Base-by-base conservation (phyloP, 1,284 basidiomycete genomes). In the Gomphus bonarii region DNA sequence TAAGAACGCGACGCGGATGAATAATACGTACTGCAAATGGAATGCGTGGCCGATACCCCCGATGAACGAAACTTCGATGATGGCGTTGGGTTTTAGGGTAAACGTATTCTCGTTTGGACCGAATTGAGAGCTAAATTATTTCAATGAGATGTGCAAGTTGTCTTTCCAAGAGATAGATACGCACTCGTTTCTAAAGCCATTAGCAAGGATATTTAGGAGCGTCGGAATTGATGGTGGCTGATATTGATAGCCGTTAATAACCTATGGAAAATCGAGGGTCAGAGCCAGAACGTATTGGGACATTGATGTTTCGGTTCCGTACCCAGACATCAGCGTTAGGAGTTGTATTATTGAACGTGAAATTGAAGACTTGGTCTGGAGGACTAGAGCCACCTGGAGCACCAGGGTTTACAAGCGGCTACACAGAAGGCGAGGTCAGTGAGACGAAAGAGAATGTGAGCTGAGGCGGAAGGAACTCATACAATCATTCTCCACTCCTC, bases 131-230 rank as follows among this genome's bases (percentile, higher is more conserved):
- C 57, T 58, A 44, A 38, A 20, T 18, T 3, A 31, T 20, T 22
- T 44, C 38, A 14, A 22, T 43, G 3, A 80, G 69, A 25, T 69
- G 72, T 49, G 22, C 28, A 1, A 68, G 25, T 81, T 66, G n/a
- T 73, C 38, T 14, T 11, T 40, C 16, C 38, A 16, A 18, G 38
- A 40, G 14, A 40, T n/a, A 7, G 38, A 18, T 28, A 18, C 68
- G 12, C 68, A 63, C 16, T 75, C 71, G 40, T 70, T 67, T 48
- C 65, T 43, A 30, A 20, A 65, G 7, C 73, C 68, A 5, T 79
- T 78, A 54, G 74, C 78, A 36, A 81, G 63, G 48, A 81, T 74
- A 58, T 81, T 79, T 33, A 81, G 69, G 35, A 80, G 69, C 0
- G 78, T 73, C 0, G 77, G 77, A 0, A 68, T 66, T 0, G 67